Evolutionary conservation across 106 monocot genomes (phyloP), one percentile per base, ranked within the genome.

Genomic region (Platanthera zijinensis): DNA sequence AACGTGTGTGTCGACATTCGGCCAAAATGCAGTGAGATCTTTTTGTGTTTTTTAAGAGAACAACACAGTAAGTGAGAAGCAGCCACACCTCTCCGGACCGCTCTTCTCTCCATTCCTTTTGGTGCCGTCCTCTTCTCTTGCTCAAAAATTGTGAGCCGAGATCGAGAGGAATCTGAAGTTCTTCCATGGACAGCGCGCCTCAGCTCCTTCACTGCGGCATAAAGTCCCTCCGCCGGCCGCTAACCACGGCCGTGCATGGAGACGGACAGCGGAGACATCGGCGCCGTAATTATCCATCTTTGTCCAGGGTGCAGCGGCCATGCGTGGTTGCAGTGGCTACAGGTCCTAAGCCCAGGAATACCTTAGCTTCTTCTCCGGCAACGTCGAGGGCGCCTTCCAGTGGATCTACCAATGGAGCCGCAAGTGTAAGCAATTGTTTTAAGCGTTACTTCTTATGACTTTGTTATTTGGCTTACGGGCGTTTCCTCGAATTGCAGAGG

Each of bases 241-340:
- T 75, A 13, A 19, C 49, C 13, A 6, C 57, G 0, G 71, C 22
- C 13, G 46, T 30, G 12, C 8, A 22, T 48, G 52, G 22, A 22
- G 11, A 28, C 10, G 49, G n/a, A 19, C 21, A 54, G 9, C 57
- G 72, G 14, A 75, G 68, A 52, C 13, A 64, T 62, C 50, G 78
- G 49, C 63, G 67, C 45, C 72, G 67, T 17, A 32, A 77, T 32
- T 17, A 67, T 67, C 79, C 76, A 19, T 9, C 63, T 32, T 50
- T 57, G 48, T 18, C 71, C 7, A 69, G 78, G 59, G 3, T 52
- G 28, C 54, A 57, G 67, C 70, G 87, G 5, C 28, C 78, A 8
- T n/a, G 50, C 59, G 78, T 86, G 75, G 51, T 84, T 49, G 89
- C 92, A 10, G 87, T 95, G 25, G 84, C 87, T 28, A 86, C 91